Conservation (phyloP, 345 rosid species). For the Dovyalis caffra region DNA sequence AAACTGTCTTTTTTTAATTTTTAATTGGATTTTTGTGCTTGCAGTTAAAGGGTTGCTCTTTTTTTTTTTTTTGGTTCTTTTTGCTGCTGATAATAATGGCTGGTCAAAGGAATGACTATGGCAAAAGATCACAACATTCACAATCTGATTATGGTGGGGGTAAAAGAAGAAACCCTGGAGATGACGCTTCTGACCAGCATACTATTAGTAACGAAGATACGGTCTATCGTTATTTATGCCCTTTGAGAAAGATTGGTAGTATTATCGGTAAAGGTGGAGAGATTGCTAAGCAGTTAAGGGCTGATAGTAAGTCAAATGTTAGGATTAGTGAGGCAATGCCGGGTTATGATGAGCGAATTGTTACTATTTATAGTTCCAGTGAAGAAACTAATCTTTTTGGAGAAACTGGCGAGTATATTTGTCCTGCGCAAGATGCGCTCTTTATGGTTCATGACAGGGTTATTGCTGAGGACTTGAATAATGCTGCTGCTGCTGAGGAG, state of each 20-base stretch:
- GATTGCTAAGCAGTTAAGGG: conserved; percentile 32
- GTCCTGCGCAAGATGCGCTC: conserved; percentile 34
- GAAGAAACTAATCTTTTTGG: conserved; percentile 30
- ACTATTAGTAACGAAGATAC: conserved; percentile 29
- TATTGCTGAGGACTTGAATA: conserved; percentile 24
- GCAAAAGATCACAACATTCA: conserved; percentile 27
- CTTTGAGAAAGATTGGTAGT: conserved; percentile 35
- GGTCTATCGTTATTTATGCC: conserved; percentile 35
- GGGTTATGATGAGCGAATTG: conserved; percentile 33
- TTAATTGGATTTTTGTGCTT: neutral
- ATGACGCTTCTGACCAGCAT: conserved; percentile 18
- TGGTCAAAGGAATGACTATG: conserved; percentile 34
- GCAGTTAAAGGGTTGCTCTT: neutral
- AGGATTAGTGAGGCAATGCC: conserved; percentile 32
- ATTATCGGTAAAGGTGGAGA: conserved; percentile 36
- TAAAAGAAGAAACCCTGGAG: conserved; percentile 33
- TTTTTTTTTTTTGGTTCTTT: neutral
- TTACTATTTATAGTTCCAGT: conserved; percentile 25
- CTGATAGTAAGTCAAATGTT: conserved; percentile 29
- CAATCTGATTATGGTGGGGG: conserved; percentile 37
- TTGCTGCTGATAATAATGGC: conserved; percentile 16
- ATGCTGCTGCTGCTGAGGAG: neutral
- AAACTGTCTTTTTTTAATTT: neutral
- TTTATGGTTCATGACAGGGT: conserved; percentile 35
- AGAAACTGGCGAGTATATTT: conserved; percentile 25